Evolutionary conservation across 2,329 filamentous ascomycete genomes (phyloP), one percentile per base, ranked within the genome.

Genomic region (Cadophora sp.): DNA sequence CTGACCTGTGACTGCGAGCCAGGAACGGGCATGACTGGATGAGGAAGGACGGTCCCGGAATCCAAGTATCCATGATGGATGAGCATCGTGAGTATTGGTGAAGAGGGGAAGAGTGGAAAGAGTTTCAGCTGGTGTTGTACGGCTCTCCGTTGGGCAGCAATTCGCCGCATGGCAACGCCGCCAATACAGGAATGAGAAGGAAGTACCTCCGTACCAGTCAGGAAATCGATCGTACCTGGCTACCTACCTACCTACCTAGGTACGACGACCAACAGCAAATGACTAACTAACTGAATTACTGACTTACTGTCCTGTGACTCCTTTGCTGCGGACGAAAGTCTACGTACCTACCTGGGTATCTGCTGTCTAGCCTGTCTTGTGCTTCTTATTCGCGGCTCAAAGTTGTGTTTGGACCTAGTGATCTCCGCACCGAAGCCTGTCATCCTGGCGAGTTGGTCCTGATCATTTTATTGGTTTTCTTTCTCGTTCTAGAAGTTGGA

Each of bases 91-190:
- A 58, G 55, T 33, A 8, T n/a, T n/a, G 11, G 6, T 22, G 27
- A 8, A 33, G 27, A 8, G 16, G n/a, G 14, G 7, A 53, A 27
- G 3, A 30, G 50, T 33, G 24, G 14, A 43, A 43, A 41, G 33
- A 24, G 41, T 41, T 41, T 58, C 36, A 58, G 55, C 55, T 24
- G 33, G 55, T 22, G 55, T 58, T 41, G 55, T 33, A 58, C 55
- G 33, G 55, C 20, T 58, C 11, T 41, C n/a, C 55, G 45, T 58
- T 58, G 55, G 55, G 55, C 55, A 41, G 55, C 55, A 58, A 41
- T 43, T 58, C 36, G 55, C 33, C 27, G 27, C 27, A 30, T n/a
- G n/a, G n/a, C n/a, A n/a, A n/a, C 33, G 55, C 55, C 41, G 45
- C 14, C 14, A 45, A 18, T n/a, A n/a, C 16, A 45, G 16, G 8